Conservation (phyloP, 2,329 filamentous ascomycete genomes). For the Blastomyces percursus region DNA sequence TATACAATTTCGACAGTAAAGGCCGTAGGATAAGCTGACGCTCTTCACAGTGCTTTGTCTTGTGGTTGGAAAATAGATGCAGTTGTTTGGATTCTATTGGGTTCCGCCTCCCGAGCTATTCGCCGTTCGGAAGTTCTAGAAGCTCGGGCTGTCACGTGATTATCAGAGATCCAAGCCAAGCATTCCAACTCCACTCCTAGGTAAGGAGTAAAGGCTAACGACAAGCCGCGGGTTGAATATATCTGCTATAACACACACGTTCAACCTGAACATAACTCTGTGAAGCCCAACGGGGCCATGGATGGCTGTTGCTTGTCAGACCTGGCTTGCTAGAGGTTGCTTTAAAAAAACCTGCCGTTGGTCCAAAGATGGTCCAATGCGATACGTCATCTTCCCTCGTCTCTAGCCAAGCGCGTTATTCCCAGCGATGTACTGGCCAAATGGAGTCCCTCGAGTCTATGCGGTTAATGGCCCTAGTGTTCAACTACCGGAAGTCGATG, state of each 20-base stretch:
- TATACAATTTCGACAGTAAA: neutral
- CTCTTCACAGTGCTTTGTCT: neutral
- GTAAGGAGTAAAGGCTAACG: no score
- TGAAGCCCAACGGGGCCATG: constrained; percentile 10
- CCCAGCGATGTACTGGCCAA: constrained; percentile 41
- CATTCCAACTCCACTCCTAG: no score
- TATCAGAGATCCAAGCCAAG: neutral
- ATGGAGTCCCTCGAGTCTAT: constrained; percentile 40
- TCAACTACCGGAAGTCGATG: constrained; percentile 20
- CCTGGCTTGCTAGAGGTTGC: constrained; percentile 15
- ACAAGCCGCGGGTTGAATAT: neutral
- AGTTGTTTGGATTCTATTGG: no score
- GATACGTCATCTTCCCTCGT: constrained; percentile 20
- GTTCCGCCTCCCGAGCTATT: neutral
- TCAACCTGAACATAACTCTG: constrained; percentile 2
- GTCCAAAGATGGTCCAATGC: constrained; percentile 31
- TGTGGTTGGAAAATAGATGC: neutral
- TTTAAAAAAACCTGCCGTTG: constrained; percentile 16
- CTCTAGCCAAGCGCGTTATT: constrained; percentile 19
- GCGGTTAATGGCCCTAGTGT: constrained; percentile 37
- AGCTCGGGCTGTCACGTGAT: neutral
- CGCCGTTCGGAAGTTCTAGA: neutral
- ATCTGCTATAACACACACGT: neutral
- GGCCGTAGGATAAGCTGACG: neutral
- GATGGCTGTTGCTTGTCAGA: neutral